These are phyloP conservation scores for Xylariaceae sp. DNA, from an alignment of 2,329 filamentous ascomycete genomes.

Conservation along the genomic window DNA sequence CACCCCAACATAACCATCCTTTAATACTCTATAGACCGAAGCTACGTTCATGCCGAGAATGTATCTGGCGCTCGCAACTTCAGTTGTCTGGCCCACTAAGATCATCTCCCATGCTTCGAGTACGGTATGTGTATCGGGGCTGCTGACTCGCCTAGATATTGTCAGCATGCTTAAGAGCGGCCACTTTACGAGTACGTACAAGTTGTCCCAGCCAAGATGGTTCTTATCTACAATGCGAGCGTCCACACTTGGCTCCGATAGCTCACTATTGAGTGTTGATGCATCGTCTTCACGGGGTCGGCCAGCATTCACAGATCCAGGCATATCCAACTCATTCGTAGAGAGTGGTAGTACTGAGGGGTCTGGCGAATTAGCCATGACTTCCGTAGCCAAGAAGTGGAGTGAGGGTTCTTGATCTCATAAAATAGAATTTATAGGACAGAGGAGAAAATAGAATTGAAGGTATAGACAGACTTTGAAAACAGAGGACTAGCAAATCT, in stretches of 20 bases:
- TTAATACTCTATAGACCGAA: conserved; percentile 11
- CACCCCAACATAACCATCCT: conserved; percentile 28
- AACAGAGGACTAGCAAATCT: too few relatives aligned
- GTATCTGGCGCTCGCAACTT: conserved; percentile 14
- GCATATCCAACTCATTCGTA: too few relatives aligned
- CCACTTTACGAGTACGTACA: background rate
- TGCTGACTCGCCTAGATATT: background rate
- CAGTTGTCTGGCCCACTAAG: conserved; percentile 22
- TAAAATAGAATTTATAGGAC: too few relatives aligned
- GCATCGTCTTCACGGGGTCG: conserved; percentile 10
- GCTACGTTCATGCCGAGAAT: conserved; percentile 21
- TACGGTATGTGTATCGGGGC: background rate
- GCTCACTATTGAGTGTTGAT: conserved; percentile 5
- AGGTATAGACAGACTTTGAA: too few relatives aligned
- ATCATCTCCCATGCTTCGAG: conserved; percentile 26
- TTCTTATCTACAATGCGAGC: background rate
- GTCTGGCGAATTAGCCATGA: too few relatives aligned
- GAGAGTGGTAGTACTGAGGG: too few relatives aligned
- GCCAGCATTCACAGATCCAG: background rate
- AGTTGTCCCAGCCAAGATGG: background rate
- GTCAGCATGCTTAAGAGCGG: background rate
- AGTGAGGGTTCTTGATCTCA: too few relatives aligned
- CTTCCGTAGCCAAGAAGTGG: too few relatives aligned
- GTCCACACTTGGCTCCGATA: background rate
- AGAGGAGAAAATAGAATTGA: too few relatives aligned